Percentiles rank a stretch among this genome's conserved stretches.
Conservation (phyloP, 1,284 basidiomycete genomes). For the Inonotus obliquus region DNA sequence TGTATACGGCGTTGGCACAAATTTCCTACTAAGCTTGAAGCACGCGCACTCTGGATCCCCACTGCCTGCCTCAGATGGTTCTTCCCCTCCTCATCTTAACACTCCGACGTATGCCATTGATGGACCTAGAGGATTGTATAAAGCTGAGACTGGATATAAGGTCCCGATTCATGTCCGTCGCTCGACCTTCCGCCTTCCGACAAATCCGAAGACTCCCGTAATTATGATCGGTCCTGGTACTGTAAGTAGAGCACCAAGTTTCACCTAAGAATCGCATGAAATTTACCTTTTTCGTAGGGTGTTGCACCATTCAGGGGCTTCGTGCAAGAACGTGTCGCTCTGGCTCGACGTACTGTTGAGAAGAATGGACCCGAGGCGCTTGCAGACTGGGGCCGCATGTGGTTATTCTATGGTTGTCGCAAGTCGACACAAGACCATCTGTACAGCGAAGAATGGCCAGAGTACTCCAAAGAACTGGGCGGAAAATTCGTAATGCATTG, state of each 20-base stretch:
- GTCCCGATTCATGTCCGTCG: slow-evolving; percentile 92
- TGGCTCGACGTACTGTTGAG: slow-evolving; percentile 88
- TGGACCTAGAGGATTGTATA: slow-evolving; percentile 87
- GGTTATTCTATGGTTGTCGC: slow-evolving; percentile 95
- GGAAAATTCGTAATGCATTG: slow-evolving; percentile 88
- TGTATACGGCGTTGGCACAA: slow-evolving; percentile 85
- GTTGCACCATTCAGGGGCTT: slow-evolving; percentile 99
- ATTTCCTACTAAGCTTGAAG: slow-evolving; percentile 91
- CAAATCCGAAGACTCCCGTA: slow-evolving; percentile 95
- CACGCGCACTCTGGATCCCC: slow-evolving; percentile 62
- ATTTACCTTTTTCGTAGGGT: slow-evolving; percentile 48
- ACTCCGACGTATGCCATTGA: slow-evolving; percentile 80
- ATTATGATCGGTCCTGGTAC: slow-evolving; percentile 99
- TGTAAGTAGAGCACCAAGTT: slow-evolving; percentile 45
- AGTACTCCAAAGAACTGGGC: slow-evolving; percentile 81
- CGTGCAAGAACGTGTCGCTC: slow-evolving; percentile 94
- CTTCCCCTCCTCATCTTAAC: slow-evolving; percentile 35
- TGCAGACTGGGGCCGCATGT: slow-evolving; percentile 91
- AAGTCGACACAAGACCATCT: slow-evolving; percentile 86
- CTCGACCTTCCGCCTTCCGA: slow-evolving; percentile 94
- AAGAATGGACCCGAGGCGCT: slow-evolving; percentile 92
- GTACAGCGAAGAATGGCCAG: slow-evolving; percentile 93
- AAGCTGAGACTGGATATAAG: slow-evolving; percentile 66
- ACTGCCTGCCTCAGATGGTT: slow-evolving; percentile 34
- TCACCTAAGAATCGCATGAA: background rate